Base-by-base conservation (phyloP, 257 asterid species). In the Salvia hispanica region DNA sequence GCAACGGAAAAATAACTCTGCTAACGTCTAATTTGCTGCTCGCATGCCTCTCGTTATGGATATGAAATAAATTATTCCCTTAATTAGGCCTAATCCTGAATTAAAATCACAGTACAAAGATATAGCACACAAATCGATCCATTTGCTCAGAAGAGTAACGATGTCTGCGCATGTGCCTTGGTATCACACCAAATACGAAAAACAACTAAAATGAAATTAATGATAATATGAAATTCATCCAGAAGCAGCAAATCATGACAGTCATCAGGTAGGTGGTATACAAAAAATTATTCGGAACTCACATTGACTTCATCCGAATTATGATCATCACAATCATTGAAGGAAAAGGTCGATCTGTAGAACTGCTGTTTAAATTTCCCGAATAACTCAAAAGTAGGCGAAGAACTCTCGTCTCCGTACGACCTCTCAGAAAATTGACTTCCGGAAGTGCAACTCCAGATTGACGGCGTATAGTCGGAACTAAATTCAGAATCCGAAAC, bases 351-450 rank as follows among this genome's bases (percentile, higher is more conserved):
- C 70, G 95, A 93, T 78, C 82, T 73, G 78, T 77, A 78, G 79
- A 88, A 88, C 78, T 85, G 89, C 59, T 82, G 80, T 64, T 88
- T 81, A 50, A 83, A 93, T 78, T 80, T 78, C 75, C 37, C 69
- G 82, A 86, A 79, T 83, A 90, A 75, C 68, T 85, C 87, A 77
- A 77, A 90, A 57, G 82, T 86, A 21, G 83, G 87, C 37, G 99
- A 85, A 59, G 87, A 76, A 64, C 75, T 75, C 71, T 79, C 90
- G 42, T 81, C 90, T 56, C 72, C 78, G 34, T 47, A 69, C 13
- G 95, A 88, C 67, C 78, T 83, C 76, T 86, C 95, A 36, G 97
- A 93, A 71, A 93, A 86, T 60, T 88, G 95, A 79, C 99, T 90
- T 64, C 99, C 97, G 43, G 99, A 88, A 68, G 80, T 82, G 74